Evolutionary conservation across 331 rosid species (phyloP), one percentile per base, ranked within the genome.

Genomic region (Malus hybrid): DNA sequence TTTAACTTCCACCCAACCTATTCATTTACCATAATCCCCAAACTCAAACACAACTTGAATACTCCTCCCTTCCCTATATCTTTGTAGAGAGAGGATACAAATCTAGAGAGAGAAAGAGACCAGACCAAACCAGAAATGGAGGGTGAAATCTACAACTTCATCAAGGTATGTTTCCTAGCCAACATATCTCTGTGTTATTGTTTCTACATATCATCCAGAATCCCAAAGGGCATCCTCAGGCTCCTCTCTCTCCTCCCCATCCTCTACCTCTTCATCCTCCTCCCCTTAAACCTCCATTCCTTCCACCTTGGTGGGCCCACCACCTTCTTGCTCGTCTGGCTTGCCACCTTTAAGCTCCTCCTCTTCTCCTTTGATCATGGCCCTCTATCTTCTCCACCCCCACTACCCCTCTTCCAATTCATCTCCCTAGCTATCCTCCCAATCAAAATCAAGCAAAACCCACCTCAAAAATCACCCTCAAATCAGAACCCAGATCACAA

Each of bases 401-500:
- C 82, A 6, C 78, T 76, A 60, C 79, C 75, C 36, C 46, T 83
- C 34, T 44, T 81, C 78, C 88, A 80, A 7, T 90, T 93, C 85
- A 80, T 90, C 65, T 67, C 81, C 81, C 10, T 82, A 3, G 89
- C 94, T 28, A 84, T 82, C 34, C 89, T 90, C 15, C 97, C 98
- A 19, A 88, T 93, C 77, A 81, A 81, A 28, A 78, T 76, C 77
- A 78, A 67, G 15, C 87, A 73, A 71, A 1, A 65, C 69, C 77
- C 82, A 73, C 14, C 67, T 63, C 18, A 11, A 28, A 62, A 27
- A 13, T 6, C 36, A 33, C 16, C 1, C 3, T 5, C 32, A 2
- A 12, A 61, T 22, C 62, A 7, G 66, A 59, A 4, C 72, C 22
- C 80, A 36, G 11, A 71, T 42, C 63, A 27, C 76, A 73, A 48